A percentile compares a stretch with the other conserved stretches of the same genome.
phyloP scores from a whole-genome alignment of 208 protist species.

The Leishmania turanica region DNA sequence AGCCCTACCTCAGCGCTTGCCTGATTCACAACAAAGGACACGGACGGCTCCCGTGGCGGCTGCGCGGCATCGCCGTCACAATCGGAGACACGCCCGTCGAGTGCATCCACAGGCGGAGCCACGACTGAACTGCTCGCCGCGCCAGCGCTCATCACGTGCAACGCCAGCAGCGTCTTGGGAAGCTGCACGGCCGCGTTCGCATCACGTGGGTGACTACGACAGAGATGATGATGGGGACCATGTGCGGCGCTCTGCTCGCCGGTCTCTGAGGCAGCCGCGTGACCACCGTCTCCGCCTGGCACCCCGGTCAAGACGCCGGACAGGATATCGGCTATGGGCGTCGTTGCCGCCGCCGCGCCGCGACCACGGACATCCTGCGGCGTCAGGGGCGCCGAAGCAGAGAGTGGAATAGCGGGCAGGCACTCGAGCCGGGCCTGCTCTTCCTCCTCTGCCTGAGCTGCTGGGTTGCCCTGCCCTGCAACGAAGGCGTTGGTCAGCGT shows the following conservation, averaged over 20 bases:
- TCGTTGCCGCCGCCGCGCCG: not conserved
- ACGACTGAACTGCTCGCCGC: not conserved
- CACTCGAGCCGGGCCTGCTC: not conserved
- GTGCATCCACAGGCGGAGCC: not conserved
- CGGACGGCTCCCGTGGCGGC: not conserved
- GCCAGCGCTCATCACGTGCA: constrained; percentile 16
- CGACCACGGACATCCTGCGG: not conserved
- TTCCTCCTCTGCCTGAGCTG: not conserved
- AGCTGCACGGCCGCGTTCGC: not conserved
- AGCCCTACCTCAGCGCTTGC: not conserved
- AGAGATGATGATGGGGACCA: not conserved
- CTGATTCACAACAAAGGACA: not conserved
- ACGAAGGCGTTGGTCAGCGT: not conserved
- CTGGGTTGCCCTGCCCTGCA: not conserved
- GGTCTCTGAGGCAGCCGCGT: not conserved
- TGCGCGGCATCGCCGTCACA: not conserved
- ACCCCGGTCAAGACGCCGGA: not conserved
- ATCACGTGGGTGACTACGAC: not conserved
- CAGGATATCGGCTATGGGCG: constrained; percentile 1
- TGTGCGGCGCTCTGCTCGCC: not conserved
- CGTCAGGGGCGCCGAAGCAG: not conserved
- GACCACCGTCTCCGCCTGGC: not conserved
- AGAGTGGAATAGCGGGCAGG: not conserved
- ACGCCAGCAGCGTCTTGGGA: constrained; percentile 21
- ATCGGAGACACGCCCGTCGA: not conserved